Evolutionary conservation across 345 rosid species (phyloP), one percentile per base, ranked within the genome.

Genomic region (Chamaenerion angustifolium): DNA sequence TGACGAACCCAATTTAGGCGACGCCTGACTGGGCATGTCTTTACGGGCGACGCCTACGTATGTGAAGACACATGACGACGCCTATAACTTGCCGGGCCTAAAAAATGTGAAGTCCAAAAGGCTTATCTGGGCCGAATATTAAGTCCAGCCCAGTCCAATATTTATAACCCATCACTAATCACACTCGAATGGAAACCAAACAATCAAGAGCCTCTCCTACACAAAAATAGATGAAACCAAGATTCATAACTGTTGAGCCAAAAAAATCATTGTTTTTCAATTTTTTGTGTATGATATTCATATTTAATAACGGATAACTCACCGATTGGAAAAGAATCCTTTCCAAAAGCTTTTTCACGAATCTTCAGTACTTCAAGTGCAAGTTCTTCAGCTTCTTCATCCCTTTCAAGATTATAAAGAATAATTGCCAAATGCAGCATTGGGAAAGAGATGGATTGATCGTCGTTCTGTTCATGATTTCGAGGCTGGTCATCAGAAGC

Each of bases 121-220:
- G n/a, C n/a, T n/a, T n/a, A n/a, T n/a, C n/a, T n/a, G n/a, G n/a
- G n/a, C n/a, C n/a, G n/a, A n/a, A n/a, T n/a, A n/a, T n/a, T n/a
- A n/a, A n/a, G n/a, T n/a, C n/a, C n/a, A n/a, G n/a, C n/a, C n/a
- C n/a, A n/a, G n/a, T n/a, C n/a, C n/a, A n/a, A n/a, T n/a, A n/a
- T n/a, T n/a, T n/a, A n/a, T n/a, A n/a, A n/a, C n/a, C n/a, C n/a
- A n/a, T n/a, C n/a, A n/a, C n/a, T n/a, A n/a, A 55, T 64, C 85
- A 73, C 8, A 63, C 71, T 68, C 75, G 79, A 16, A 89, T 77
- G 11, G 77, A 76, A 18, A 79, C 76, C 71, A 89, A 55, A 76
- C 94, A 79, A 64, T 89, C 97, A 55, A 89, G 65, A 17, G 81
- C 95, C 62, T 83, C 97, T 4, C 90, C 95, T 89, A 76, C 56